Base-by-base conservation (phyloP, 2,329 filamentous ascomycete genomes). In the Phyllosticta citriasiana region DNA sequence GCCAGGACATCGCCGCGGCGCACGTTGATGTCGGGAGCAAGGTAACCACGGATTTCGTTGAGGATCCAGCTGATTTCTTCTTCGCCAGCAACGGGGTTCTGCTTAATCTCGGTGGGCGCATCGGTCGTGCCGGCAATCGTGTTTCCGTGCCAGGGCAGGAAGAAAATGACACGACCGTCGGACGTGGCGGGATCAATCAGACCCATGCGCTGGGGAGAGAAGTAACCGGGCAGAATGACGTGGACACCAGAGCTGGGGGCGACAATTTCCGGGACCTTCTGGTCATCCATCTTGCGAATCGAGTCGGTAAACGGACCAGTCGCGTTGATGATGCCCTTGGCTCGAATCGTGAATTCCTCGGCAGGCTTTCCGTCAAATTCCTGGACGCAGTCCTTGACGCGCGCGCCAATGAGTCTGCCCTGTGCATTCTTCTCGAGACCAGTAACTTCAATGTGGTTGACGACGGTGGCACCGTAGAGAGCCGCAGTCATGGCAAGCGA, bases 141-240 rank as follows among this genome's bases (percentile, higher is more conserved):
- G 76, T 94, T 94, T 56, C 90, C 90, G 77, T 95, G 90, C 91
- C 91, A 95, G 24, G 91, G 91, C 51, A 95, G 80, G 81, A 96
- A 95, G 83, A 95, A 95, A 70, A 95, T 93, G 57, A 95, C 91
- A 71, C 91, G 84, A 22, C 91, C 91, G 70, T 95, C 91, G 1
- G 90, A 95, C 1, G 91, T 94, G 51, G 85, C 85, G 4, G 91
- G 90, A 69, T 96, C 91, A 67, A 95, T 89, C 51, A 95, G 80
- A 64, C 91, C 91, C 89, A 95, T 94, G 70, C 91, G 87, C 22
- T 86, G 82, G 53, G 90, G 90, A 68, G 87, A 89, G 79, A 88
- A 94, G 78, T 94, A 95, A 55, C 90, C 90, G 24, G 91, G 91
- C 2, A 96, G 83, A 65, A 95, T 88, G 64, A 96, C 83, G 74